Conservation (phyloP, 2,329 filamentous ascomycete species). For the Neofusicoccum laricinum region DNA sequence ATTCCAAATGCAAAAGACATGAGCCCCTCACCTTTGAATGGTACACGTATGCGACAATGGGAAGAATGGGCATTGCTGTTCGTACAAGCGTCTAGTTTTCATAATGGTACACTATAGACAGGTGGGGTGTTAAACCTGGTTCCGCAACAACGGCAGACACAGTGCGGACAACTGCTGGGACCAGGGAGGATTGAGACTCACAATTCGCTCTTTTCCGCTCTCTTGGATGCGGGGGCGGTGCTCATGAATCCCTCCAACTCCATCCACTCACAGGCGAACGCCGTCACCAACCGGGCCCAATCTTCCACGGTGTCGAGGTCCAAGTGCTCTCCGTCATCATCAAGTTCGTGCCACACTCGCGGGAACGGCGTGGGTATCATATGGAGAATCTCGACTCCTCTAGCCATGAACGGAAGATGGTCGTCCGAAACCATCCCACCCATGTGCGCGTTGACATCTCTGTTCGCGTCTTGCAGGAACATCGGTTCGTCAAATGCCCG, state of each 20-base stretch:
- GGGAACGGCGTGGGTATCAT: constrained; percentile 85
- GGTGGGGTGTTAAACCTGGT: background rate
- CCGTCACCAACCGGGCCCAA: constrained; percentile 81
- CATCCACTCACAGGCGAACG: constrained; percentile 89
- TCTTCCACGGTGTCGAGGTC: constrained; percentile 78
- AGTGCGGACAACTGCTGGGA: background rate
- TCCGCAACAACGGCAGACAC: background rate
- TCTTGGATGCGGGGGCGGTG: background rate
- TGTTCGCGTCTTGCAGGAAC: constrained; percentile 67
- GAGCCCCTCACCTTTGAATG: no score
- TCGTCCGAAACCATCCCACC: constrained; percentile 70
- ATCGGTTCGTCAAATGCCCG: constrained; percentile 32
- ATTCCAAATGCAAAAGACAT: background rate
- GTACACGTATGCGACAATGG: background rate
- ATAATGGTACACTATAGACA: constrained; percentile 1
- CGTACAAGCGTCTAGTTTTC: constrained; percentile 6
- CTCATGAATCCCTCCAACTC: constrained; percentile 64
- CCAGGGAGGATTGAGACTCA: constrained; percentile 18
- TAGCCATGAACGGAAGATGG: constrained; percentile 82
- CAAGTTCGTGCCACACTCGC: constrained; percentile 77
- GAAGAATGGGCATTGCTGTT: background rate
- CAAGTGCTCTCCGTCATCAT: constrained; percentile 80
- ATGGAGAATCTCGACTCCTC: constrained; percentile 86
- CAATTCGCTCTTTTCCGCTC: constrained; percentile 28
- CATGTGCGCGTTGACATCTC: constrained; percentile 48